Conservation (phyloP, 2,329 filamentous ascomycete species). For the Epichloe festucae region DNA sequence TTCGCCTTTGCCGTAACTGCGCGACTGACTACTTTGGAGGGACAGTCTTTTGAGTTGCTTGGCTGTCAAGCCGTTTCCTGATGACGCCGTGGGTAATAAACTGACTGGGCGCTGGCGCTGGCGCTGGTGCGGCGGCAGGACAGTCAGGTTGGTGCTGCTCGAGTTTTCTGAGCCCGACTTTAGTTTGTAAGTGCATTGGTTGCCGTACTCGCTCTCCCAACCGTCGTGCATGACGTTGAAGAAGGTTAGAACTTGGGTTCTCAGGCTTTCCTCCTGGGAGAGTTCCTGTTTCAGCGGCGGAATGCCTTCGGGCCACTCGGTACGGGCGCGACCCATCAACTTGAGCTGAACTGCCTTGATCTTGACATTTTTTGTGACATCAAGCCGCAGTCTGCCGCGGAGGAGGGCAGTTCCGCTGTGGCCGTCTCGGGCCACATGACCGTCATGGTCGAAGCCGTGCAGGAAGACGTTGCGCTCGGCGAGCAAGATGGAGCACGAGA, state of each 20-base stretch:
- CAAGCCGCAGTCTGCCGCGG: slow-evolving; percentile 69
- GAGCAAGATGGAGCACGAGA: slow-evolving; percentile 59
- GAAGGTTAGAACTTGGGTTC: slow-evolving; percentile 82
- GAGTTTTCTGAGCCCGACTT: slow-evolving; percentile 25
- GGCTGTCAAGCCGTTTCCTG: slow-evolving; percentile 19
- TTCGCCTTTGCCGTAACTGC: slow-evolving; percentile 76
- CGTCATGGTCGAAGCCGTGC: slow-evolving; percentile 63
- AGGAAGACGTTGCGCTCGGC: slow-evolving; percentile 73
- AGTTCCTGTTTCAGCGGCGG: slow-evolving; percentile 76
- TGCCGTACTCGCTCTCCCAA: slow-evolving; percentile 50
- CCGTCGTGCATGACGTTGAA: slow-evolving; percentile 65
- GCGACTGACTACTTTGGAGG: slow-evolving; percentile 65
- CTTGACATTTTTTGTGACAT: slow-evolving; percentile 86
- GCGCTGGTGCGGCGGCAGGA: slow-evolving; percentile 5
- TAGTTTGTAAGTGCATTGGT: slow-evolving; percentile 44
- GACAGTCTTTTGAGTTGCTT: slow-evolving; percentile 56
- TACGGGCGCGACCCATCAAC: slow-evolving; percentile 72
- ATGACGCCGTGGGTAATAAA: slow-evolving; percentile 10
- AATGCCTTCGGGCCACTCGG: slow-evolving; percentile 94
- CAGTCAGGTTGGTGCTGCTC: slow-evolving; percentile 19
- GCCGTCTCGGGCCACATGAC: slow-evolving; percentile 37
- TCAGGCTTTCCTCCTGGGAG: slow-evolving; percentile 70
- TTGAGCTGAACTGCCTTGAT: slow-evolving; percentile 83
- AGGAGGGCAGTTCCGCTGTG: slow-evolving; percentile 69
- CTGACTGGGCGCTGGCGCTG: slow-evolving; percentile 9